A percentile compares a stretch with the other conserved stretches of the same genome.
These are phyloP conservation scores for Arthrobotrys sinensis DNA, from an alignment of 2,329 filamentous ascomycete species.

Conservation along the genomic window DNA sequence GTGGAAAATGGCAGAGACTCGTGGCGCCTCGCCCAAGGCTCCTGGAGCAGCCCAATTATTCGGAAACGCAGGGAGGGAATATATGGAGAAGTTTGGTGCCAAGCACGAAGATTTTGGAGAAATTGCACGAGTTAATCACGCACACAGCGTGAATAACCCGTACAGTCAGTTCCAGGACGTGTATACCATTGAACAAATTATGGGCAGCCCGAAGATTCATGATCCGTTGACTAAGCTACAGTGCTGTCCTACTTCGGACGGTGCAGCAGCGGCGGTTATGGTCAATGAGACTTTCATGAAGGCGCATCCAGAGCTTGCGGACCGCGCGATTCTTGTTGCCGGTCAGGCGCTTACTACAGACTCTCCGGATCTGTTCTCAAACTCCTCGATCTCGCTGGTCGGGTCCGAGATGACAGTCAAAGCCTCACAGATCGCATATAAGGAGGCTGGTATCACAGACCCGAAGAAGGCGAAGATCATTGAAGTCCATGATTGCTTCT, in stretches of 20 bases:
- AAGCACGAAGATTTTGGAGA: conserved; percentile 90
- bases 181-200: conserved; percentile 87
- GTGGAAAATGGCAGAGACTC: conserved; percentile 85
- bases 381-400: conserved; percentile 87
- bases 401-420: conserved; percentile 86
- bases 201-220: conserved; percentile 82
- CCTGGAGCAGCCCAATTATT: conserved; percentile 94
- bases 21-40: conserved; percentile 81
- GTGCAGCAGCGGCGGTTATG: conserved; percentile 87
- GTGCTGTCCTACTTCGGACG: conserved; percentile 96
- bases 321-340: conserved; percentile 88
- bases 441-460: conserved; percentile 78
- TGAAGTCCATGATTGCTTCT: conserved; percentile 98
- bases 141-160: conserved; percentile 90
- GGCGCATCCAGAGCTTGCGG: conserved; percentile 83
- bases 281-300: conserved; percentile 92
- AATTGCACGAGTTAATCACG: conserved; percentile 92
- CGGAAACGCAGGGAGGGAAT: conserved; percentile 92
- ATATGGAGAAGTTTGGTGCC: conserved; percentile 96
- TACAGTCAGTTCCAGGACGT: conserved; percentile 98
- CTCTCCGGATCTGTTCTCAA: conserved; percentile 82
- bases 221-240: conserved; percentile 96
- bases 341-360: conserved; percentile 92
- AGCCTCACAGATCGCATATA: conserved; percentile 79
- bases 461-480: conserved; percentile 83